Conservation (phyloP, 352 stramenopile genomes). For the Globisporangium yorkense region DNA sequence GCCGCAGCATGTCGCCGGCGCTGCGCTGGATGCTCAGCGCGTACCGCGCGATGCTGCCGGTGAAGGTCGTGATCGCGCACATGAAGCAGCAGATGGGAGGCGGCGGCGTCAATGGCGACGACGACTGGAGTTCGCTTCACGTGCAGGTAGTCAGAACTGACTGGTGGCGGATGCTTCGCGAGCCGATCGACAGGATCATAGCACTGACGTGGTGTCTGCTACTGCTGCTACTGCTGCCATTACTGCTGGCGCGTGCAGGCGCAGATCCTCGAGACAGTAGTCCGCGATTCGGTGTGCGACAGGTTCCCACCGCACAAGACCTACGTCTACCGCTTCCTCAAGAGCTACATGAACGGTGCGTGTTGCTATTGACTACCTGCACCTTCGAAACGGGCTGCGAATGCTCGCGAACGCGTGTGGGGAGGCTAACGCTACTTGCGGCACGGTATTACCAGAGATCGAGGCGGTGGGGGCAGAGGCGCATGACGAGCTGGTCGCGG, state of each 20-base stretch:
- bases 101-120: constrained; percentile 1
- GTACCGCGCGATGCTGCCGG: constrained; percentile 62
- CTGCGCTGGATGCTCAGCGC: constrained; percentile 42
- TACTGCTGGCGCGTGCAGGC: constrained; percentile 21
- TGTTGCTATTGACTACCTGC: not conserved
- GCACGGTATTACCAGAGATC: constrained; percentile 28
- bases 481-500: constrained; percentile 44
- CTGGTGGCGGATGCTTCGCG: too few species aligned
- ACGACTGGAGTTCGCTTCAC: constrained; percentile 40
- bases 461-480: constrained; percentile 34
- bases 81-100: constrained; percentile 26
- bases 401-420: too few species aligned
- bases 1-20: not conserved
- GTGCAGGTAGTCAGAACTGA: constrained; percentile 34
- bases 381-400: too few species aligned
- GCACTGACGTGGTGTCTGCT: too few species aligned
- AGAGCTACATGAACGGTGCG: constrained; percentile 55
- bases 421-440: too few species aligned
- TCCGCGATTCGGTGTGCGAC: constrained; percentile 52
- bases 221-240: too few species aligned
- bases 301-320: constrained; percentile 50
- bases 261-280: constrained; percentile 38
- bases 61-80: constrained; percentile 28
- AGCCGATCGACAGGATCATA: too few species aligned
- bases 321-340: constrained; percentile 72